Evolutionary conservation across 805 yeast species (phyloP), one percentile per base, ranked within the genome.

Genomic region (Alloascoidea africana): DNA sequence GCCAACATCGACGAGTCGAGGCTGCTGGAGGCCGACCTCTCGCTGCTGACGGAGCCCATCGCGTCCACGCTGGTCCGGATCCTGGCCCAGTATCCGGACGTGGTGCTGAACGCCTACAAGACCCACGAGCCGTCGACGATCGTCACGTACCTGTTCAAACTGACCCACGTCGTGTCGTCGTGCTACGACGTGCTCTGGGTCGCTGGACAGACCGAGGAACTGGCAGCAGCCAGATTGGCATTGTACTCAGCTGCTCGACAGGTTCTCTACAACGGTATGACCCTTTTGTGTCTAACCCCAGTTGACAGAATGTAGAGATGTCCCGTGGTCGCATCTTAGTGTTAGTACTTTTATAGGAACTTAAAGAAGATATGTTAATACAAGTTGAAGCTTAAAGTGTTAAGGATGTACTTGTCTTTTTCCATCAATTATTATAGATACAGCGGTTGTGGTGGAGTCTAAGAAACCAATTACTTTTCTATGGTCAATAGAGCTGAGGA

Each of bases 291-390:
- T 40, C 69, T 91, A 55, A 86, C 96, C 34, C 97, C 99, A n/a
- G 97, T 91, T 44, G 95, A 89, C 51, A 79, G 97, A 73, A 89
- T 89, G 97, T 89, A n/a, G n/a, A n/a, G n/a, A n/a, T n/a, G n/a
- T n/a, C n/a, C n/a, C n/a, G n/a, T n/a, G n/a, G n/a, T n/a, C n/a
- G n/a, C n/a, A n/a, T n/a, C n/a, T n/a, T n/a, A n/a, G n/a, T n/a
- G n/a, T n/a, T n/a, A n/a, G n/a, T n/a, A n/a, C n/a, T n/a, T n/a
- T n/a, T n/a, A n/a, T n/a, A n/a, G n/a, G n/a, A n/a, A n/a, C n/a
- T n/a, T n/a, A n/a, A n/a, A n/a, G n/a, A n/a, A n/a, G n/a, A n/a
- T n/a, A n/a, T n/a, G n/a, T n/a, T n/a, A n/a, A n/a, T n/a, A n/a
- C n/a, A n/a, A n/a, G n/a, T n/a, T n/a, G n/a, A n/a, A n/a, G n/a